Conservation (phyloP, 1,284 basidiomycete genomes). For the Heterobasidion occidentale region DNA sequence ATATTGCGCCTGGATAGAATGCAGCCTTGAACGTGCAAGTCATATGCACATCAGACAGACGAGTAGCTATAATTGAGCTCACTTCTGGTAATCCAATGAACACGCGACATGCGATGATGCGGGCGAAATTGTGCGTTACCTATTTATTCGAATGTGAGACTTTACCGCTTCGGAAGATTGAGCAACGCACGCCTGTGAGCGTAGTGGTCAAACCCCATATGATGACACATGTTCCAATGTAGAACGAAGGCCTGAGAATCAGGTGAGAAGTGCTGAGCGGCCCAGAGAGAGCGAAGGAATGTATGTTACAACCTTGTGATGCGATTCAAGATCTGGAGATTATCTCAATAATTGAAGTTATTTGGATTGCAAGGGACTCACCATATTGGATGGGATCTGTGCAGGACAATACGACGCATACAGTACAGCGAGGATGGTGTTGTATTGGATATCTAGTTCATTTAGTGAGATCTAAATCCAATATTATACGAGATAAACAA, state of each 20-base stretch:
- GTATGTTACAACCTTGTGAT: constrained; percentile 32
- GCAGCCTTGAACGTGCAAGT: constrained; percentile 30
- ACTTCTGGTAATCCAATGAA: constrained; percentile 60
- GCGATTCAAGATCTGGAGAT: constrained; percentile 39
- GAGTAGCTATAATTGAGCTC: not conserved
- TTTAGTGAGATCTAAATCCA: not conserved
- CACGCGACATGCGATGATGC: constrained; percentile 50
- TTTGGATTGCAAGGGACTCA: constrained; percentile 13
- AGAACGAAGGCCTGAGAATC: constrained; percentile 44
- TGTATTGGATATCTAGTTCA: constrained; percentile 49
- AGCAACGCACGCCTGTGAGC: constrained; percentile 42
- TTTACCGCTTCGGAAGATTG: not conserved
- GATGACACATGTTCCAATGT: constrained; percentile 54
- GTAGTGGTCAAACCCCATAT: constrained; percentile 56
- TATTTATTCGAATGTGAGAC: not conserved
- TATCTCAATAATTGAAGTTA: not conserved
- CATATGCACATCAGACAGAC: not conserved
- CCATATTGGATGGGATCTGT: constrained; percentile 64
- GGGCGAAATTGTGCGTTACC: constrained; percentile 25
- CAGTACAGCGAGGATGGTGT: constrained; percentile 48
- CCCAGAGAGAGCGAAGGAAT: not conserved
- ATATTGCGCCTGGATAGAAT: constrained; percentile 60
- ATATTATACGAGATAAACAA: not conserved
- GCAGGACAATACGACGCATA: constrained; percentile 55
- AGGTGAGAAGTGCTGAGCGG: not conserved